A percentile compares a stretch with the other conserved stretches of the same genome.
Evolutionary conservation across 1,284 basidiomycete species (phyloP).

Genomic region (Sporisorium graminicola): DNA sequence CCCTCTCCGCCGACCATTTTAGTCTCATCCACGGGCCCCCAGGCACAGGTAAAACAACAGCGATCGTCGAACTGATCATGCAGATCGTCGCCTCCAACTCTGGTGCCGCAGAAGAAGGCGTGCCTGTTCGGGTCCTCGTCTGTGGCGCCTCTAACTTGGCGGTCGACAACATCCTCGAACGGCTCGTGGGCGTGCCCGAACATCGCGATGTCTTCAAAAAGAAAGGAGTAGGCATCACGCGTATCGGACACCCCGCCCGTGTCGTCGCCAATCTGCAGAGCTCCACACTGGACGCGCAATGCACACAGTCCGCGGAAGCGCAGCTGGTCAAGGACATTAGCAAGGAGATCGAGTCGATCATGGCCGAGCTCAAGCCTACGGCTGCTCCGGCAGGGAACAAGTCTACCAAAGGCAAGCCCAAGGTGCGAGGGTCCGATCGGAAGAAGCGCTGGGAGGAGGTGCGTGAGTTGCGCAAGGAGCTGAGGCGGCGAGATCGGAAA

Average conservation of each 20-base stretch:
- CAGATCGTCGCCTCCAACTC: conserved; percentile 59
- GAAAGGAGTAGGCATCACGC: conserved; percentile 48
- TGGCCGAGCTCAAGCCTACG: conserved; percentile 43
- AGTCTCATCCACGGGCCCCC: conserved; percentile 97
- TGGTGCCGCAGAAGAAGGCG: conserved; percentile 22
- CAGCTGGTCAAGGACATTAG: conserved; percentile 61
- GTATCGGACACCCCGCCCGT: conserved; percentile 80
- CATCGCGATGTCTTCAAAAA: conserved; percentile 51
- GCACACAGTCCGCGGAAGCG: conserved; percentile 71
- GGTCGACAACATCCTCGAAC: conserved; percentile 74
- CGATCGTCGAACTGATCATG: conserved; percentile 72
- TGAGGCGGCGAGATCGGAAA: conserved; percentile 85
- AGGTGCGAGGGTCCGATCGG: conserved; percentile 81
- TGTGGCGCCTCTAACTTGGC: conserved; percentile 92
- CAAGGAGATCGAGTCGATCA: conserved; percentile 47
- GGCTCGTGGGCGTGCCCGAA: conserved; percentile 43
- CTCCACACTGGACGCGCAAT: conserved; percentile 88
- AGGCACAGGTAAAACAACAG: conserved; percentile 72
- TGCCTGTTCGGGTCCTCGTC: conserved; percentile 77
- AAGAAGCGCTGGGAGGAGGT: conserved; percentile 93
- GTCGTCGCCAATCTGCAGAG: conserved; percentile 83
- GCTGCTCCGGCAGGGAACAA: conserved; percentile 60
- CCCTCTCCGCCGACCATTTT: conserved; percentile 79
- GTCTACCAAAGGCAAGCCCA: conserved; percentile 66
- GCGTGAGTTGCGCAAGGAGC: conserved; percentile 89